phyloP scores from a whole-genome alignment of 2,329 filamentous ascomycete species.

The Nakataea oryzae region DNA sequence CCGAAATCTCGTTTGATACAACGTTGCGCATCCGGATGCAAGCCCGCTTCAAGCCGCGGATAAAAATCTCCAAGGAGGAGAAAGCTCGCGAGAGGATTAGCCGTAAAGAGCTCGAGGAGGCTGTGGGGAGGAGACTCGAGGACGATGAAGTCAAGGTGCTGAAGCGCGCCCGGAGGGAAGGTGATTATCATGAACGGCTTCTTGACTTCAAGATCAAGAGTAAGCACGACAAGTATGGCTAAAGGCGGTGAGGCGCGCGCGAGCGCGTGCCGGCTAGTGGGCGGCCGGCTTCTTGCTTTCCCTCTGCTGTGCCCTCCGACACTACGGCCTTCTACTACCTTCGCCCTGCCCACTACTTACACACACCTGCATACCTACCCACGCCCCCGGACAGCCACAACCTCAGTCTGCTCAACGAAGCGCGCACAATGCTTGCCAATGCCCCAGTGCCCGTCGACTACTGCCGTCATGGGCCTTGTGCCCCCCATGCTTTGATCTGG shows the following conservation, averaged over 20 bases:
- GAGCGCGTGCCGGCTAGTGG: not conserved
- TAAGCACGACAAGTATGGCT: conserved; percentile 79
- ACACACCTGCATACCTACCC: no score
- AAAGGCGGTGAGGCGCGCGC: conserved; percentile 11
- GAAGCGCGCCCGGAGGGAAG: conserved; percentile 74
- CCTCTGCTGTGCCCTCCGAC: not conserved
- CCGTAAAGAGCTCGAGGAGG: conserved; percentile 71
- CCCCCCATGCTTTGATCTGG: conserved; percentile 44
- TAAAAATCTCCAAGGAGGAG: conserved; percentile 72
- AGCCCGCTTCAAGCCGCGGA: conserved; percentile 78
- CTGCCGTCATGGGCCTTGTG: conserved; percentile 12
- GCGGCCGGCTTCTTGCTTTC: not conserved
- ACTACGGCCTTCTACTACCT: not conserved
- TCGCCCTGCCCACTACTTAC: not conserved
- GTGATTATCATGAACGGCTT: conserved; percentile 80
- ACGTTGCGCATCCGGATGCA: conserved; percentile 84
- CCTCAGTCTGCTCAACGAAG: not conserved
- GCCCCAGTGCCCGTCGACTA: not conserved
- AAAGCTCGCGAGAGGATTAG: conserved; percentile 80
- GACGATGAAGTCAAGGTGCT: conserved; percentile 80
- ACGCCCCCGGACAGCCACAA: no score
- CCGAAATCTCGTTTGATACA: conserved; percentile 55
- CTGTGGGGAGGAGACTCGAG: conserved; percentile 63
- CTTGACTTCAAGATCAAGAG: conserved; percentile 82
- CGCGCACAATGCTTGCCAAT: not conserved